phyloP scores from a whole-genome alignment of 352 stramenopile genomes.

The Pythium aquatile region DNA sequence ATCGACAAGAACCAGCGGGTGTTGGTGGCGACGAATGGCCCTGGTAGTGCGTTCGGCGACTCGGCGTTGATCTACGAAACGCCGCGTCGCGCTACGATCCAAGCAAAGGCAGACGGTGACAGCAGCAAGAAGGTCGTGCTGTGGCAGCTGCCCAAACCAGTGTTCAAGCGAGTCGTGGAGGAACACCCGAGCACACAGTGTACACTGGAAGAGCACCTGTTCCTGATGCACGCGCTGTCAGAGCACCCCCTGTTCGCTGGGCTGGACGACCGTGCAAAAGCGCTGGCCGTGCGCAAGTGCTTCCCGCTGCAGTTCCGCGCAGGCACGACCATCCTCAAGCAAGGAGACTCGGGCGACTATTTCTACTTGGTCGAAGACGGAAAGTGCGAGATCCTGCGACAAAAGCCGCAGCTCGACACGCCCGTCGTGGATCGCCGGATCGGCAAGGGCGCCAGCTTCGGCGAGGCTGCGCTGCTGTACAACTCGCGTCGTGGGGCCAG shows the following conservation, averaged over 20 bases:
- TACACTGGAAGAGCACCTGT: slow-evolving; percentile 74
- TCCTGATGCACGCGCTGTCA: slow-evolving; percentile 64
- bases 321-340: slow-evolving; percentile 64
- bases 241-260: slow-evolving; percentile 77
- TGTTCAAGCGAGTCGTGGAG: slow-evolving; percentile 60
- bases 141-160: slow-evolving; percentile 72
- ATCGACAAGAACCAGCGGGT: slow-evolving; percentile 67
- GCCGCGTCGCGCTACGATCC: slow-evolving; percentile 70
- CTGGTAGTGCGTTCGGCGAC: slow-evolving; percentile 75
- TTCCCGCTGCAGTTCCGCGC: slow-evolving; percentile 68
- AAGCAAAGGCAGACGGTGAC: slow-evolving; percentile 17
- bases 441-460: slow-evolving; percentile 83
- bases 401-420: slow-evolving; percentile 50
- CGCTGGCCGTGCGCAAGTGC: slow-evolving; percentile 77
- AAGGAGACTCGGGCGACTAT: slow-evolving; percentile 83
- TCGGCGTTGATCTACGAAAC: slow-evolving; percentile 86
- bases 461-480: slow-evolving; percentile 96
- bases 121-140: slow-evolving; percentile 46
- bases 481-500: slow-evolving; percentile 93
- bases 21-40: slow-evolving; percentile 76
- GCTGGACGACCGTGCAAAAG: slow-evolving; percentile 74
- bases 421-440: slow-evolving; percentile 73
- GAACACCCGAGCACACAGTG: slow-evolving; percentile 68
- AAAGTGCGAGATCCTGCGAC: slow-evolving; percentile 69
- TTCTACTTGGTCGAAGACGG: slow-evolving; percentile 84